Conservation (phyloP, 1,284 basidiomycete species). For the Waitea zeae region DNA sequence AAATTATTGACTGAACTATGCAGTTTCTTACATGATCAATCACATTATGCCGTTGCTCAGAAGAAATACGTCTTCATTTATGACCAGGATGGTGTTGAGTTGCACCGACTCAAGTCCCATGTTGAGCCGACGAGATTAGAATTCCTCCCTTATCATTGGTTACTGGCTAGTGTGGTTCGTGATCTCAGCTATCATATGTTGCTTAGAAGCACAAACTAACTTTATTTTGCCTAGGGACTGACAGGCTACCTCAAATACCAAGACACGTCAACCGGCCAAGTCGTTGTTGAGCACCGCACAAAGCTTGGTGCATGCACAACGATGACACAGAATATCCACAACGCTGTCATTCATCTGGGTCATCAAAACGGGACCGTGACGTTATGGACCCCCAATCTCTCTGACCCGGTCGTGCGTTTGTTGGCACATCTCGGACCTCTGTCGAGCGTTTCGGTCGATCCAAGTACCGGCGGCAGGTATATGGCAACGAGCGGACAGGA, state of each 20-base stretch:
- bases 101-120: slow-evolving; percentile 75
- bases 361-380: slow-evolving; percentile 88
- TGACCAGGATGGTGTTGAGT: slow-evolving; percentile 84
- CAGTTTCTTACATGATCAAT: slow-evolving; percentile 86
- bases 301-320: slow-evolving; percentile 75
- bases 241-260: slow-evolving; percentile 91
- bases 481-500: slow-evolving; percentile 87
- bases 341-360: slow-evolving; percentile 86
- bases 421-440: slow-evolving; percentile 88
- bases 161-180: slow-evolving; percentile 72
- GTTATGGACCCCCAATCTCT: slow-evolving; percentile 90
- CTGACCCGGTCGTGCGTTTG: slow-evolving; percentile 81
- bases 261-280: slow-evolving; percentile 86
- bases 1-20: slow-evolving; percentile 1
- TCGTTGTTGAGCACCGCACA: slow-evolving; percentile 83
- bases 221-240: slow-evolving; percentile 60
- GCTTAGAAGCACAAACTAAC: too few species aligned
- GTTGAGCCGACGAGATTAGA: slow-evolving; percentile 85
- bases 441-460: slow-evolving; percentile 68
- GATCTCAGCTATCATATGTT: too few species aligned
- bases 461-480: slow-evolving; percentile 71
- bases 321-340: slow-evolving; percentile 86
- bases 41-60: slow-evolving; percentile 90
- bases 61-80: slow-evolving; percentile 96
- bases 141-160: slow-evolving; percentile 92